Evolutionary conservation across 441 rosid species (phyloP).

Genomic region (Cnidoscolus chayamansa): DNA sequence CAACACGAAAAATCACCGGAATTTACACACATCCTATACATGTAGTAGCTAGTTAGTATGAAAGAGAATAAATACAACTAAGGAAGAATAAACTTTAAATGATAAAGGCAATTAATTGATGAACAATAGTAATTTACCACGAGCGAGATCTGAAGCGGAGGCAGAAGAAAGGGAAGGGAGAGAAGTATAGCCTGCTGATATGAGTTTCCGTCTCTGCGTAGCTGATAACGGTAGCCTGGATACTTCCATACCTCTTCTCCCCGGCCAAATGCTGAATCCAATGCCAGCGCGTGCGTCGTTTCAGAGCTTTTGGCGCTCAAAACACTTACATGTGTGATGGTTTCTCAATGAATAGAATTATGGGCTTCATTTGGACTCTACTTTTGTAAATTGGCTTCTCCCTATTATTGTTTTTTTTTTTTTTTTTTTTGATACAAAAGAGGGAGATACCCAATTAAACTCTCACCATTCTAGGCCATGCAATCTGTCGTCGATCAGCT

Average conservation of each 20-base stretch:
- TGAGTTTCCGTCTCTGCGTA: conserved; percentile 61
- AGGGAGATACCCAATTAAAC: no score
- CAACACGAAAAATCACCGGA: not conserved
- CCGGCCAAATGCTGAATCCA: not conserved
- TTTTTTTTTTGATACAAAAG: no score
- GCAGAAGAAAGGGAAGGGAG: conserved; percentile 55
- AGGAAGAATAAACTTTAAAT: not conserved
- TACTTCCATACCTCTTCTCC: conserved; percentile 44
- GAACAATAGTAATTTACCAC: conserved; percentile 38
- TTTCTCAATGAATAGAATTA: no score
- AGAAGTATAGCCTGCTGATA: conserved; percentile 63
- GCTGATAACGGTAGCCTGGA: conserved; percentile 67
- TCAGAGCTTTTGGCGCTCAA: conserved; percentile 15
- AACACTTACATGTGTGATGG: not conserved
- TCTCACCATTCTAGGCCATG: no score
- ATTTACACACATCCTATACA: not conserved
- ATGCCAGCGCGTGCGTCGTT: not conserved
- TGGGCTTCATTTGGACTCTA: no score
- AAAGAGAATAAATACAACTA: not conserved
- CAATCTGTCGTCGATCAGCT: no score
- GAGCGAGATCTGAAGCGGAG: conserved; percentile 55
- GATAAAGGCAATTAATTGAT: not conserved
- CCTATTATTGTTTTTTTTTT: no score
- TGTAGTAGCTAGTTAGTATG: not conserved
- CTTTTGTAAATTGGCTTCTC: no score